Base-by-base conservation (phyloP, 2,329 filamentous ascomycete genomes). In the Orbilia javanica region DNA sequence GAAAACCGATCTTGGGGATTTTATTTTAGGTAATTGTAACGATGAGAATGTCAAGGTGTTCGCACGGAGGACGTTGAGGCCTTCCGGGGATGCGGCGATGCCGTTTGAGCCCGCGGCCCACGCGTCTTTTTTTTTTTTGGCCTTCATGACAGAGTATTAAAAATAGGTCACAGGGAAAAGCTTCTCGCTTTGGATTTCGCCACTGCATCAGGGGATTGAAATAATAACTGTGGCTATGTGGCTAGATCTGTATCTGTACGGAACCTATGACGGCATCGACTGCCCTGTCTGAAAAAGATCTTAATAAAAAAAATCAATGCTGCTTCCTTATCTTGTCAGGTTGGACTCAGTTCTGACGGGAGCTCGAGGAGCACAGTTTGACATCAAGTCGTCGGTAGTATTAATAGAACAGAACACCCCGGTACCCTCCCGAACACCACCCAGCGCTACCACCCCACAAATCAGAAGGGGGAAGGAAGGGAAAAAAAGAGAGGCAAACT, bases 11-110 rank as follows among this genome's bases (percentile, higher is more conserved):
- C 39, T 48, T 44, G 29, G 31, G 13, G 39, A 39, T 22, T 68
- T 74, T 74, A 11, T 74, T 74, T 74, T 67, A 74, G 25, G 27
- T 66, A 74, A 74, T 66, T 39, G 48, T 66, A 42, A 64, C 27
- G 63, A 15, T 25, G 27, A 52, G 7, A 11, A 29, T 29, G 15
- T 52, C n/a, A 11, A n/a, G 13, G 5, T 20, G n/a, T 67, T 75
- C 63, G 71, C 71, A 68, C 34, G 15, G 71, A 75, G 34, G 44
- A 64, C 71, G 71, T 48, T 63, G 71, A 70, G 55, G 57, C 20
- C 25, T 57, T 39, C 72, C 72, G 72, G 72, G 63, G 72, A 76
- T 60, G 72, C 65, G 72, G 72, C 72, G 72, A 76, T 48, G 36
- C 36, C 57, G 20, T 11, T 44, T 20, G 10, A 44, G 3, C 10